Conservation (phyloP, 768 basidiomycete genomes). For the Termitomyces sp. region DNA sequence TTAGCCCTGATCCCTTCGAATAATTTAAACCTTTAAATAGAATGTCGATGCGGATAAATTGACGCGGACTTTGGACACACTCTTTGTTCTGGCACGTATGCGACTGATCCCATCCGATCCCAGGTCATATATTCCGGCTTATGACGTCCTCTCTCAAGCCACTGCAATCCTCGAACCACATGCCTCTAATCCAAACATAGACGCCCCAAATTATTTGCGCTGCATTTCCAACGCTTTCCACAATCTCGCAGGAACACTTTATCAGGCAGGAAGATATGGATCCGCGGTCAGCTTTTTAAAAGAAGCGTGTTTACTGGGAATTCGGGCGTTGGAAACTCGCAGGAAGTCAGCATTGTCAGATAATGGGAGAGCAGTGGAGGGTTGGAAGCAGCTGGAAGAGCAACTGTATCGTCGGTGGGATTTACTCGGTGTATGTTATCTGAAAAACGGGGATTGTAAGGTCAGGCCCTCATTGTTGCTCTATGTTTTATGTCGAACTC, state of each 20-base stretch:
- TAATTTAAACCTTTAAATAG: conserved; percentile 12
- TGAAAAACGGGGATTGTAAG: conserved; percentile 73
- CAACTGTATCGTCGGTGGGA: conserved; percentile 76
- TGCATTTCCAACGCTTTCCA: conserved; percentile 72
- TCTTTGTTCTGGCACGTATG: conserved; percentile 49
- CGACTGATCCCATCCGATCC: conserved; percentile 34
- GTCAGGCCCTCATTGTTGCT: conserved; percentile 31
- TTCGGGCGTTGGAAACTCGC: conserved; percentile 35
- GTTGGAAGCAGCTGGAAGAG: conserved; percentile 60
- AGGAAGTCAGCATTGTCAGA: neutral
- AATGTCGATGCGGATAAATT: conserved; percentile 28
- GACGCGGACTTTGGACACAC: conserved; percentile 46
- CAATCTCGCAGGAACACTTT: conserved; percentile 65
- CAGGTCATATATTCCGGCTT: conserved; percentile 40
- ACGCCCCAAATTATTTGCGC: conserved; percentile 53
- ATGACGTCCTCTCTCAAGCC: conserved; percentile 44
- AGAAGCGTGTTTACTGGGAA: conserved; percentile 54
- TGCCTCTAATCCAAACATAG: conserved; percentile 14
- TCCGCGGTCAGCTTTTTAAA: conserved; percentile 65
- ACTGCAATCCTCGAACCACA: conserved; percentile 26
- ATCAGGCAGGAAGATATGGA: conserved; percentile 56
- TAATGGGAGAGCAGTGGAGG: conserved; percentile 20
- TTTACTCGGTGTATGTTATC: conserved; percentile 71
- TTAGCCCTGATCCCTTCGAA: neutral
- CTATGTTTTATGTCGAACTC: neutral